Conservation (phyloP, 2,329 filamentous ascomycete species). For the Botryotinia convoluta region DNA sequence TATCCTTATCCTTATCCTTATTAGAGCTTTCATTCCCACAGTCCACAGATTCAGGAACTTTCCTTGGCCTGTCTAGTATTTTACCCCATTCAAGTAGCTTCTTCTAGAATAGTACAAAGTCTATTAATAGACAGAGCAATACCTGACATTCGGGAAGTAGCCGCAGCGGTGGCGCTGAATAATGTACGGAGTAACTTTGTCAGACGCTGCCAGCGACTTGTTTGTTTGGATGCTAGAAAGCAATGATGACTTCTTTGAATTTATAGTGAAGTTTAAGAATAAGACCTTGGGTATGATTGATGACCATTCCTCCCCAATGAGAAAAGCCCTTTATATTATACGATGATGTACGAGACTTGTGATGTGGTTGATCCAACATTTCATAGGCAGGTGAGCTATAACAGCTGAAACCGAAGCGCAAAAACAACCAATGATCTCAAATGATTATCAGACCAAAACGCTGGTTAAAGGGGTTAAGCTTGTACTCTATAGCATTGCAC, state of each 20-base stretch:
- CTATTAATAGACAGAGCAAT: conserved; percentile 15
- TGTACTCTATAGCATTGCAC: not conserved
- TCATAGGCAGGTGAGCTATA: conserved; percentile 8
- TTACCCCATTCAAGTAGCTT: conserved; percentile 7
- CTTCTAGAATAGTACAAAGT: not conserved
- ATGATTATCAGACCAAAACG: not conserved
- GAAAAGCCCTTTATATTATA: conserved; percentile 2
- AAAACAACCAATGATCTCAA: conserved; percentile 6
- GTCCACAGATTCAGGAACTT: not conserved
- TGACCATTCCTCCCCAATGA: not conserved
- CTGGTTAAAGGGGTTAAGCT: not conserved
- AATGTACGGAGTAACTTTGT: not conserved
- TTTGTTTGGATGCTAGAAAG: conserved; percentile 6
- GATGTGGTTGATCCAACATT: conserved; percentile 8
- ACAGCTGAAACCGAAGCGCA: conserved; percentile 13
- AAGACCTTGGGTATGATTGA: not conserved
- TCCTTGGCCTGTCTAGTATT: not conserved
- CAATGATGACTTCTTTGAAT: not conserved
- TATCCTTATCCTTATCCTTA: not conserved
- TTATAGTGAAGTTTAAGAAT: not conserved
- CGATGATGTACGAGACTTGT: not conserved
- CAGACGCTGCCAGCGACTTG: conserved; percentile 15
- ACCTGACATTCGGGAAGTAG: not conserved
- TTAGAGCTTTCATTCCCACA: conserved; percentile 4
- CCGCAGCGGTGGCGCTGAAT: conserved; percentile 9